These are phyloP conservation scores for Claviceps quebecensis DNA, from an alignment of 2,329 filamentous ascomycete genomes.

Conservation along the genomic window DNA sequence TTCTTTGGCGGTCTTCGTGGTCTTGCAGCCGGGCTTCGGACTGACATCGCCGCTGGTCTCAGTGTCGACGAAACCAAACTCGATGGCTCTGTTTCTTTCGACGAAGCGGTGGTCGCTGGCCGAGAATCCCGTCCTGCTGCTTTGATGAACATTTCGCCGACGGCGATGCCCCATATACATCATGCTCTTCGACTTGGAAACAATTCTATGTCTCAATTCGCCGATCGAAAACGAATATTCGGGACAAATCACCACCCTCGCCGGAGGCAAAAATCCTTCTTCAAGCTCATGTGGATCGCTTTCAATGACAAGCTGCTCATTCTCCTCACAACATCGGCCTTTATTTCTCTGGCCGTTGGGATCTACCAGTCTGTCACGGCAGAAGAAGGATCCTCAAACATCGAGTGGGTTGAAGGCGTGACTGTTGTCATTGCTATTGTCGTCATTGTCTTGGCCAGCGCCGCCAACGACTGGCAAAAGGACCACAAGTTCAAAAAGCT, in stretches of 20 bases:
- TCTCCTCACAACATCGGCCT: constrained; percentile 53
- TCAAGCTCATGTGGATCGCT: constrained; percentile 58
- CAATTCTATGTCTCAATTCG: constrained; percentile 13
- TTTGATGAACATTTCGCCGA: constrained; percentile 8
- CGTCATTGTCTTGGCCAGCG: constrained; percentile 63
- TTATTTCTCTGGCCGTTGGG: constrained; percentile 61
- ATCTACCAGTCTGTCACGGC: constrained; percentile 57
- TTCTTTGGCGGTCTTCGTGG: constrained; percentile 39
- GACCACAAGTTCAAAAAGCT: constrained; percentile 68
- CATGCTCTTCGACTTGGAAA: constrained; percentile 18
- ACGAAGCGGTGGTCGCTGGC: constrained; percentile 31
- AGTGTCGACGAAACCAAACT: constrained; percentile 34
- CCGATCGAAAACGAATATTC: constrained; percentile 56
- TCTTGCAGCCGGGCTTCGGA: constrained; percentile 36
- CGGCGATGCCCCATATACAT: constrained; percentile 9
- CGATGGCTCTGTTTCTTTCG: constrained; percentile 30
- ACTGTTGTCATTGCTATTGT: constrained; percentile 65
- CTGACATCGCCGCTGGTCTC: constrained; percentile 32
- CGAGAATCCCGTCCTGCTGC: constrained; percentile 16
- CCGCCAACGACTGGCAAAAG: constrained; percentile 73
- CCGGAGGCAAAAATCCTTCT: constrained; percentile 54
- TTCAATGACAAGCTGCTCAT: constrained; percentile 74
- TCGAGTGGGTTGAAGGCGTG: constrained; percentile 73
- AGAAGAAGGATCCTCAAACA: constrained; percentile 33
- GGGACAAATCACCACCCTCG: constrained; percentile 44